Evolutionary conservation across 805 yeast genomes (phyloP), one percentile per base, ranked within the genome.

Genomic region (Starmerella vaccinii): DNA sequence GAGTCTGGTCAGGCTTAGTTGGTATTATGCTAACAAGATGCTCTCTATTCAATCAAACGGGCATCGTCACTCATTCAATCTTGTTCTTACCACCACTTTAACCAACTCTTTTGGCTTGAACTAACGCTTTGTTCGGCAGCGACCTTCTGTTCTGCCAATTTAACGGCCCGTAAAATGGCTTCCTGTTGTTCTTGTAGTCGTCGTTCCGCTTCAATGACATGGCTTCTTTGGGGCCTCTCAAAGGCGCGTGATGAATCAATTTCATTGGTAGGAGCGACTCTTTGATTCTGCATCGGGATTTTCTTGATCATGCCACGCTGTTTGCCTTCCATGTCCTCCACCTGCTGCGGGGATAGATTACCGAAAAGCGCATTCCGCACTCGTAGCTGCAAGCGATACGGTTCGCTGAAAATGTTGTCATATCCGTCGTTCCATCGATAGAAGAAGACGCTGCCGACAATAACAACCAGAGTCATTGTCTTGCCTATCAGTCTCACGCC

Each of bases 381-480:
- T 34, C 75, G 66, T 39, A 85, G 71, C 55, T 85, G 79, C 23
- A 71, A 63, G 46, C 90, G 66, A 64, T 84, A 79, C 46, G 83
- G 78, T 37, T 75, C 78, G 12, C 86, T 75, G 66, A 85, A 79
- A 7, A 82, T 78, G 60, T 85, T 81, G 51, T 85, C 90, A 55
- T 76, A 76, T 2, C 88, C 88, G 52, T 85, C 92, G 61, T 86
- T 84, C 95, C 95, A 85, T 47, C 87, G 70, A 63, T 81, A 76
- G 67, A 84, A 80, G 63, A 86, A 86, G 2, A 82, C 75, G 21
- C 80, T 78, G 59, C 80, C 82, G 1, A 76, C 62, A 23, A 76
- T 65, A 7, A 82, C 65, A 0, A 76, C 71, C 29, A 71, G 68
- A 7, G 77, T 75, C 29, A 78, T 58, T 8, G 75, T 60, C 35